Evolutionary conservation across 805 yeast species (phyloP).

Genomic region (Lachancea mirantina): DNA sequence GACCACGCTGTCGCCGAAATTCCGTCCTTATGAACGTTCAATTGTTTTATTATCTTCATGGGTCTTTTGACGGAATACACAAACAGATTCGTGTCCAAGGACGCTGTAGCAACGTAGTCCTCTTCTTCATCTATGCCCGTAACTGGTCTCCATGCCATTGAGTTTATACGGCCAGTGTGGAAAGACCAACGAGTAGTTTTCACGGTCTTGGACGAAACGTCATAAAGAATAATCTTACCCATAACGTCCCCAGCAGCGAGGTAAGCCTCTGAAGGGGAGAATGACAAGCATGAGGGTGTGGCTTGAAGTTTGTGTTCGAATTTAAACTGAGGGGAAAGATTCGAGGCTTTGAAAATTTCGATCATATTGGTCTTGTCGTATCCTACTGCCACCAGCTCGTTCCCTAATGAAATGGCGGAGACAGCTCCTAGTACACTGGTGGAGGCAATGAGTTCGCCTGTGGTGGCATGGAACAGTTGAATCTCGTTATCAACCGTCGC

Average conservation of each 20-base stretch:
- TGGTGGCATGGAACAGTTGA: slow-evolving; percentile 27
- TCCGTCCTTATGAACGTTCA: slow-evolving; percentile 87
- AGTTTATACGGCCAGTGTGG: slow-evolving; percentile 76
- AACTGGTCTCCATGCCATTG: slow-evolving; percentile 59
- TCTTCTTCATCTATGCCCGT: slow-evolving; percentile 29
- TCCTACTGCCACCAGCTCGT: slow-evolving; percentile 43
- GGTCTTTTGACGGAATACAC: slow-evolving; percentile 78
- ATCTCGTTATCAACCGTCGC: slow-evolving; percentile 40
- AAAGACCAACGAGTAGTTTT: slow-evolving; percentile 92
- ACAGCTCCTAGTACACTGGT: slow-evolving; percentile 34
- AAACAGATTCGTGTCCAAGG: slow-evolving; percentile 75
- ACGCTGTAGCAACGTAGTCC: slow-evolving; percentile 66
- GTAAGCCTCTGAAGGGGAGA: slow-evolving; percentile 61
- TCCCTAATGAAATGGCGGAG: slow-evolving; percentile 41
- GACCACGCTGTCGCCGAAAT: slow-evolving; percentile 72
- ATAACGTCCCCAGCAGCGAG: slow-evolving; percentile 81
- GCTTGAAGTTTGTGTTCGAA: slow-evolving; percentile 46
- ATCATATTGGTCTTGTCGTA: slow-evolving; percentile 36
- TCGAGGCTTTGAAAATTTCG: slow-evolving; percentile 34
- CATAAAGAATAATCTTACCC: slow-evolving; percentile 79
- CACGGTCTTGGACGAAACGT: slow-evolving; percentile 44
- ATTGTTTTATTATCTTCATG: slow-evolving; percentile 60
- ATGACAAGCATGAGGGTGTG: slow-evolving; percentile 52
- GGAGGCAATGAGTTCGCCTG: slow-evolving; percentile 28
- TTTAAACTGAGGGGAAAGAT: slow-evolving; percentile 27